Evolutionary conservation across 176 grass and related monocot genomes (phyloP).

Genomic region (Saccharum spontaneum): DNA sequence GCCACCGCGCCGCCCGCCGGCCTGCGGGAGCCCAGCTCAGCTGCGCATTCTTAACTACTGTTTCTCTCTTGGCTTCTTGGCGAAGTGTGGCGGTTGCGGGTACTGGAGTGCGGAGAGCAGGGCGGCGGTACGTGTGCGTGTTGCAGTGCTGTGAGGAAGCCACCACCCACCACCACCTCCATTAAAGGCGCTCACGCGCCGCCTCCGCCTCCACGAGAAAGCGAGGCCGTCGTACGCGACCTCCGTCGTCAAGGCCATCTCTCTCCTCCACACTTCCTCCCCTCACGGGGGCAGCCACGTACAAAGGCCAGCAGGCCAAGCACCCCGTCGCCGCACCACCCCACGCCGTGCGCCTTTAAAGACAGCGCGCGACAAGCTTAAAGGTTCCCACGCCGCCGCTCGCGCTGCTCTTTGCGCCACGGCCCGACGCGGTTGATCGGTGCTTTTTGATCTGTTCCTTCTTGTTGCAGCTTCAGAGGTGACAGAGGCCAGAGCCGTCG

Average conservation of each 20-base stretch:
- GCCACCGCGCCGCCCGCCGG: conserved; percentile 23
- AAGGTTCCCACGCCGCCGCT: conserved; percentile 35
- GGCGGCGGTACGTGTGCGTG: conserved; percentile 1
- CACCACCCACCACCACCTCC: conserved; percentile 23
- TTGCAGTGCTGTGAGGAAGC: background rate
- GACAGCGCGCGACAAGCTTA: conserved; percentile 41
- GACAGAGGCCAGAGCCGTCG: background rate
- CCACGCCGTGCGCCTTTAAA: conserved; percentile 50
- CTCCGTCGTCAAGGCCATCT: background rate
- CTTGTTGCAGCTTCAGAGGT: background rate
- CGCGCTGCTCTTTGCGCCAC: conserved; percentile 24
- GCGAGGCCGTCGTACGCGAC: background rate
- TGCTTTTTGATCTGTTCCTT: conserved; percentile 35
- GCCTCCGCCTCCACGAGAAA: conserved; percentile 51
- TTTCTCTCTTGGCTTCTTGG: conserved; percentile 33
- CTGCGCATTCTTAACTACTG: background rate
- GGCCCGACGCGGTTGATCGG: conserved; percentile 23
- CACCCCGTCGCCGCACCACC: background rate
- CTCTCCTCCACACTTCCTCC: conserved; percentile 22
- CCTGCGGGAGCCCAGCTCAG: background rate
- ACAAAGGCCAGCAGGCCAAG: conserved; percentile 25
- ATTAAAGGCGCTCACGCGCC: conserved; percentile 62
- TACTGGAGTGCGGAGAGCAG: conserved; percentile 13
- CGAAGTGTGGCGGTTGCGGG: conserved; percentile 37
- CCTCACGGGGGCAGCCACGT: conserved; percentile 43